Evolutionary conservation across 371 early-diverging fungal species (phyloP).

Genomic region (Mucor piriformis): DNA sequence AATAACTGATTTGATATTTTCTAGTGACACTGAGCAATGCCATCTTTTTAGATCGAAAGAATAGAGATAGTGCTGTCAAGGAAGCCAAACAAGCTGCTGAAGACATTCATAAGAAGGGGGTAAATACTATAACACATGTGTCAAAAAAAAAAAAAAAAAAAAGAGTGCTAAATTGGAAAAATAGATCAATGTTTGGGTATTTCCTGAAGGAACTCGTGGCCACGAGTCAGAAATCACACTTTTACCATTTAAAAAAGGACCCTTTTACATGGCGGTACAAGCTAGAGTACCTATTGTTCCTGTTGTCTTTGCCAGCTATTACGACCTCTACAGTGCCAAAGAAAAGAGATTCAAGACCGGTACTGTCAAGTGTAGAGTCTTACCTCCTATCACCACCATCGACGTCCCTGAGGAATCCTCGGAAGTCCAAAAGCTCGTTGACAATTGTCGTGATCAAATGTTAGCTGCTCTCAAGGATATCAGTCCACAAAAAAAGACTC

Average conservation of each 20-base stretch:
- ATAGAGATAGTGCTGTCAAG: slow-evolving; percentile 77
- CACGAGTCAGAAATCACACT: slow-evolving; percentile 70
- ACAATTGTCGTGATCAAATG: slow-evolving; percentile 74
- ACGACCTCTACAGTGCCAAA: slow-evolving; percentile 70
- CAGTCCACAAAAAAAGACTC: slow-evolving; percentile 38
- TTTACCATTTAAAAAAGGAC: slow-evolving; percentile 93
- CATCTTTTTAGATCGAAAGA: slow-evolving; percentile 89
- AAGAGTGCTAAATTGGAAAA: neutral
- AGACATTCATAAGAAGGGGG: slow-evolving; percentile 76
- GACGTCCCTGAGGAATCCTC: slow-evolving; percentile 64
- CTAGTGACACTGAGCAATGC: slow-evolving; percentile 76
- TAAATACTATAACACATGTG: slow-evolving; percentile 26
- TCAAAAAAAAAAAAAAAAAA: neutral
- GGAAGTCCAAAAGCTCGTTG: slow-evolving; percentile 71
- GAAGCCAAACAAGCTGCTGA: slow-evolving; percentile 78
- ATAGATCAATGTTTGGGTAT: slow-evolving; percentile 82
- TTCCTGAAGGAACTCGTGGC: slow-evolving; percentile 95
- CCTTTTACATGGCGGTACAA: slow-evolving; percentile 91
- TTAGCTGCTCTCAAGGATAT: slow-evolving; percentile 70
- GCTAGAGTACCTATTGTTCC: slow-evolving; percentile 91
- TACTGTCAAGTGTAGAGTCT: slow-evolving; percentile 73
- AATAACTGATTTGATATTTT: no score
- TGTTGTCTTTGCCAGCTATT: slow-evolving; percentile 81
- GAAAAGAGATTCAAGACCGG: slow-evolving; percentile 68
- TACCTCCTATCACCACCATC: slow-evolving; percentile 77